Conservation (phyloP, 2,329 filamentous ascomycete species). For the Microascus cirrosus region DNA sequence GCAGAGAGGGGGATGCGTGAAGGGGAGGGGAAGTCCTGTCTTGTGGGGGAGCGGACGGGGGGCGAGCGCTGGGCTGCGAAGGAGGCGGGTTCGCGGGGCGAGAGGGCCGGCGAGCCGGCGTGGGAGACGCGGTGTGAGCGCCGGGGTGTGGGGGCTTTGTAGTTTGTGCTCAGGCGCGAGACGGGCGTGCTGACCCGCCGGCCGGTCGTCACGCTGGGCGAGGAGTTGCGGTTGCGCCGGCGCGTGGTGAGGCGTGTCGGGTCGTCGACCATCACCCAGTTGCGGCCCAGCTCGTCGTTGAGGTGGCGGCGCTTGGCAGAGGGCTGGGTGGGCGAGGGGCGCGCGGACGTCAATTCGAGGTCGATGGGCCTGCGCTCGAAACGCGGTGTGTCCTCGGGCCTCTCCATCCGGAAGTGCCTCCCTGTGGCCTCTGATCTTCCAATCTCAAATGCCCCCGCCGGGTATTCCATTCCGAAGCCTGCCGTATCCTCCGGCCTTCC, state of each 20-base stretch:
- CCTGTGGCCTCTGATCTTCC: neutral
- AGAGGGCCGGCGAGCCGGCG: conserved; percentile 7
- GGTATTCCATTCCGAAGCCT: neutral
- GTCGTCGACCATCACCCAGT: conserved; percentile 60
- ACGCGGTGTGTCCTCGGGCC: too few relatives aligned
- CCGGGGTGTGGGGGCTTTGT: conserved; percentile 1
- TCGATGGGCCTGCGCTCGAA: neutral
- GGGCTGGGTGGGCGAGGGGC: conserved; percentile 29
- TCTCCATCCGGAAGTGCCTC: too few relatives aligned
- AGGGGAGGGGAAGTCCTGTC: conserved; percentile 9
- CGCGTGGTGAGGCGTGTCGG: conserved; percentile 6
- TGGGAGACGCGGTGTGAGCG: conserved; percentile 3
- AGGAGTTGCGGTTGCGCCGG: conserved; percentile 7
- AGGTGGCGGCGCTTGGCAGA: conserved; percentile 44
- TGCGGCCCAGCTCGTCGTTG: conserved; percentile 46
- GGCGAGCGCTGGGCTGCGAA: conserved; percentile 19
- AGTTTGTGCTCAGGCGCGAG: conserved; percentile 18
- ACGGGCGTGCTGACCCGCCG: conserved; percentile 29
- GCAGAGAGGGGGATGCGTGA: conserved; percentile 5
- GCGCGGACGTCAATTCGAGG: neutral
- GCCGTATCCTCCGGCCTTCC: neutral
- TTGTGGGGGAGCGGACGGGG: conserved; percentile 7
- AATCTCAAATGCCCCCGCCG: neutral
- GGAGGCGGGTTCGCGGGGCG: conserved; percentile 2
- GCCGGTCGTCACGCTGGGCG: conserved; percentile 10